phyloP scores from a whole-genome alignment of 2,329 filamentous ascomycete species.

The Paraphoma sp. region DNA sequence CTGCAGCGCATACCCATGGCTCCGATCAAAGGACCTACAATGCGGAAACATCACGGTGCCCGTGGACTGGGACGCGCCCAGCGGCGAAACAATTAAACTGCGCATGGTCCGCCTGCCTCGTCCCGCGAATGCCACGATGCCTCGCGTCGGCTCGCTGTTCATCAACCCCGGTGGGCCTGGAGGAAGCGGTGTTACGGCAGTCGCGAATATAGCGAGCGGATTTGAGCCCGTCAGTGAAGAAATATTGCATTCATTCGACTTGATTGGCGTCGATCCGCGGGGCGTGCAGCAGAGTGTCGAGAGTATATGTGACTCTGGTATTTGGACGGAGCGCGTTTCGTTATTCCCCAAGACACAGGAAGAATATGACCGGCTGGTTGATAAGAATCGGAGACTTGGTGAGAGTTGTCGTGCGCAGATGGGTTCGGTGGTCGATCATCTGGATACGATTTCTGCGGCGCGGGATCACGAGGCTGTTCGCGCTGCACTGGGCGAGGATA shows the following conservation, averaged over 20 bases:
- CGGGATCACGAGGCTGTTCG: slow-evolving; percentile 48
- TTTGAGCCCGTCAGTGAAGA: too few species aligned
- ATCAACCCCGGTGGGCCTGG: slow-evolving; percentile 54
- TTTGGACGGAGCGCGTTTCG: slow-evolving; percentile 48
- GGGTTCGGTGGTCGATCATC: slow-evolving; percentile 49
- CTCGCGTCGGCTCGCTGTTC: slow-evolving; percentile 47
- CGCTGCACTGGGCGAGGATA: slow-evolving; percentile 41
- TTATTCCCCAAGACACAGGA: slow-evolving; percentile 48
- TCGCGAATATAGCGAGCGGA: slow-evolving; percentile 18
- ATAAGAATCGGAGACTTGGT: slow-evolving; percentile 50
- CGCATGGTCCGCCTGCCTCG: slow-evolving; percentile 30
- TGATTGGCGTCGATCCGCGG: slow-evolving; percentile 54
- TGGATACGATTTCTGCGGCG: slow-evolving; percentile 48
- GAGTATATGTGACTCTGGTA: slow-evolving; percentile 47
- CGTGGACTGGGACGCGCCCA: slow-evolving; percentile 40
- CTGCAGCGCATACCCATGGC: neutral
- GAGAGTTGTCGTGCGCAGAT: slow-evolving; percentile 50
- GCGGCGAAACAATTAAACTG: slow-evolving; percentile 35
- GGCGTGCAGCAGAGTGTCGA: slow-evolving; percentile 52
- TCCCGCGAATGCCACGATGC: slow-evolving; percentile 15
- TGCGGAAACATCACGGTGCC: slow-evolving; percentile 35
- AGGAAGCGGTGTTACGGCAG: slow-evolving; percentile 18
- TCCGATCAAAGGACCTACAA: slow-evolving; percentile 8
- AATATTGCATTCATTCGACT: too few species aligned
- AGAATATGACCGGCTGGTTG: slow-evolving; percentile 47